phyloP scores from a whole-genome alignment of 768 basidiomycete genomes.

The Gyrodon lividus region DNA sequence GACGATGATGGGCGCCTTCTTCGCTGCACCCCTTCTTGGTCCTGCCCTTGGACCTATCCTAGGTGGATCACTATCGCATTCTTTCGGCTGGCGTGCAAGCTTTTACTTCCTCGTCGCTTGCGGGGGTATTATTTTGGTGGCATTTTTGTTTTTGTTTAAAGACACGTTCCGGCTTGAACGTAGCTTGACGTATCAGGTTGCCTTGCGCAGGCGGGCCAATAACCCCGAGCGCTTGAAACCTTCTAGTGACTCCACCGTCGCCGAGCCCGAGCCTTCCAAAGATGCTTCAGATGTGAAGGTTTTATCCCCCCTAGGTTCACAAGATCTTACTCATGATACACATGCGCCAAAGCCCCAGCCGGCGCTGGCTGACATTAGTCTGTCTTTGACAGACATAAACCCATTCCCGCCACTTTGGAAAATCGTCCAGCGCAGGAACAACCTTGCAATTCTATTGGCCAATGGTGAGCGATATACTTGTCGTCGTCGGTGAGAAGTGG shows the following conservation, averaged over 20 bases:
- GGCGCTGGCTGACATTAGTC: conserved; percentile 37
- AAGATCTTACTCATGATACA: conserved; percentile 27
- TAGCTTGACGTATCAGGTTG: conserved; percentile 74
- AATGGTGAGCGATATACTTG: conserved; percentile 15
- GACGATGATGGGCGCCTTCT: conserved; percentile 78
- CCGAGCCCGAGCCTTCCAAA: conserved; percentile 4
- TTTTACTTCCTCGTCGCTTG: conserved; percentile 82
- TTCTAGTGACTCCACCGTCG: conserved; percentile 22
- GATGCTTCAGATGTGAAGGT: conserved; percentile 14
- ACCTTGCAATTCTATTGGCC: conserved; percentile 54
- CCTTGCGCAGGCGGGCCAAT: conserved; percentile 46
- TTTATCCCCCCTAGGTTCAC: conserved; percentile 9
- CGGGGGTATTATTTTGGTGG: conserved; percentile 49
- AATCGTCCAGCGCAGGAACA: conserved; percentile 63
- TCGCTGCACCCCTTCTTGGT: conserved; percentile 76
- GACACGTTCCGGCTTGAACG: conserved; percentile 85
- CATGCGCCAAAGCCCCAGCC: conserved; percentile 12
- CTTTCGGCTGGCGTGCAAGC: conserved; percentile 73
- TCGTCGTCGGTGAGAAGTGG: not conserved
- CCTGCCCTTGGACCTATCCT: conserved; percentile 70
- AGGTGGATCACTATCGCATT: conserved; percentile 65
- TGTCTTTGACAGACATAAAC: conserved; percentile 72
- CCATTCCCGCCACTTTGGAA: conserved; percentile 61
- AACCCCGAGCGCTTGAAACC: conserved; percentile 20
- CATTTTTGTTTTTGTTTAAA: conserved; percentile 67